Conservation (phyloP, 202 grass and related monocot species). For the Brachypodium distachyon region DNA sequence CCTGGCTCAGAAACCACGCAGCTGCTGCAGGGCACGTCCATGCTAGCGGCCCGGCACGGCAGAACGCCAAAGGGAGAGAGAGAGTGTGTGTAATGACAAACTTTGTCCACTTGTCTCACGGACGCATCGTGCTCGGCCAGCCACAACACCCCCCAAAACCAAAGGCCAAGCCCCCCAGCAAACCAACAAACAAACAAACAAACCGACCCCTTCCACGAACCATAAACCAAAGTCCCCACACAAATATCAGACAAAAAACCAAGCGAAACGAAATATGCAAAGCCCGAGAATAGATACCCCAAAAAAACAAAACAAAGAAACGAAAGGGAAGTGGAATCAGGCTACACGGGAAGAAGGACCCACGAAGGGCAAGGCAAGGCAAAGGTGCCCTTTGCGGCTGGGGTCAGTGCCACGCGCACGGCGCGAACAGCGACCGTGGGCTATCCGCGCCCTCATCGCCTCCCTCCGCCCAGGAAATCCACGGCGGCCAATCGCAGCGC, state of each 20-base stretch:
- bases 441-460: slow-evolving; percentile 47
- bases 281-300: background rate
- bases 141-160: background rate
- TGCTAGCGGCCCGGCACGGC: background rate
- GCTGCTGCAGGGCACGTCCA: background rate
- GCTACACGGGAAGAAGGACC: background rate
- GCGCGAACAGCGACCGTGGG: slow-evolving; percentile 22
- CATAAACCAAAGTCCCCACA: background rate
- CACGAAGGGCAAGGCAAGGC: background rate
- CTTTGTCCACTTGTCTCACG: background rate
- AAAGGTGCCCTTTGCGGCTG: slow-evolving; percentile 9
- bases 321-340: background rate
- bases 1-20: background rate
- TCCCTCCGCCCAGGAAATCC: slow-evolving; percentile 35
- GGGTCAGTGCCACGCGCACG: slow-evolving; percentile 31
- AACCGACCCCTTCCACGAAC: background rate
- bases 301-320: background rate
- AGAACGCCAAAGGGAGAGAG: background rate
- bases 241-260: background rate
- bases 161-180: background rate
- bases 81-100: no score
- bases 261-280: background rate
- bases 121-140: background rate
- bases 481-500: slow-evolving; percentile 31
- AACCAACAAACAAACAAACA: background rate